Base-by-base conservation (phyloP, 306 rosid genomes). In the Rosa lucieae region DNA sequence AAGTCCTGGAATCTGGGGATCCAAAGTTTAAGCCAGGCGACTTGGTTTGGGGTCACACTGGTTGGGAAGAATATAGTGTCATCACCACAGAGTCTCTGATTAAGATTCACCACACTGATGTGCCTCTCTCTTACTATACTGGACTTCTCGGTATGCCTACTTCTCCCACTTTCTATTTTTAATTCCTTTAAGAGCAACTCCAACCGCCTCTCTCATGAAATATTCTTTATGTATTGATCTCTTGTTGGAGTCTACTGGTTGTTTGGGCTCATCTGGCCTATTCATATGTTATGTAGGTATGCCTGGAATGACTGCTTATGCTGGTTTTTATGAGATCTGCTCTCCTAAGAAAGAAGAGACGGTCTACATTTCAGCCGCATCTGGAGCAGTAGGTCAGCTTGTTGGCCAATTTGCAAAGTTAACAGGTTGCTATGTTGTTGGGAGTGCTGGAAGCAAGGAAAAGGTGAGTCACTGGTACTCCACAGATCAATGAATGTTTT, bases 61-160 rank as follows among this genome's bases (percentile, higher is more conserved):
- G 86, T 13, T 92, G 94, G 94, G 97, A 92, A 84, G 89, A 88
- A 42, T 90, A 85, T 61, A 84, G 88, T 51, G 62, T 89, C 71
- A 78, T 85, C 13, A 70, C 58, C 11, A 84, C 86, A 20, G 70
- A 74, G 8, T 59, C 77, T 10, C 79, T 90, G 23, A 82, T 81
- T 39, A 92, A 88, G 74, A 89, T 88, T 49, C 81, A 85, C 2
- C 78, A 88, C 58, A 85, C 88, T 35, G 89, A 92, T 68, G 89
- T 92, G 23, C 94, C 97, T 20, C 88, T 92, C 43, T 84, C 92
- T 10, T 77, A 89, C 44, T 89, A 92, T 74, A 88, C 94, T 40
- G 94, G 91, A 76, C 73, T 90, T 78, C 94, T 92, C 18, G 97
- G 93, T 91, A 81, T 76, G 56, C 2, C 62, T 55, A 55, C 3